Percentiles rank a stretch among this genome's conserved stretches.
These are phyloP conservation scores for Termitomyces sp. DNA, from an alignment of 768 basidiomycete genomes.

Conservation along the genomic window DNA sequence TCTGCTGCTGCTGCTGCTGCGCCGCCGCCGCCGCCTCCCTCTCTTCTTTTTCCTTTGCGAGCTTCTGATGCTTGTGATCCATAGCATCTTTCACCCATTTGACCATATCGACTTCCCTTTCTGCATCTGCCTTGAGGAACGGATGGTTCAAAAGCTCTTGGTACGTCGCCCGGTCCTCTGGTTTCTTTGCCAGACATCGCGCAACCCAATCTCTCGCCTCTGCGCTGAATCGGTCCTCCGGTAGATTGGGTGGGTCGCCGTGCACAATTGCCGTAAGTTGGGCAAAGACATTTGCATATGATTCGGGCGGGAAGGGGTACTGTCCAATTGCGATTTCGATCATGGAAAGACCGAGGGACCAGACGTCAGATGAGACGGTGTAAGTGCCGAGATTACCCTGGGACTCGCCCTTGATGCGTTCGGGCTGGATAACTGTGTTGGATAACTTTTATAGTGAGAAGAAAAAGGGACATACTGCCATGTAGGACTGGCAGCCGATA, in stretches of 20 bases:
- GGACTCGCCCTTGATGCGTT: conserved; percentile 94
- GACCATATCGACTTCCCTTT: conserved; percentile 70
- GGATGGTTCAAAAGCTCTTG: conserved; percentile 78
- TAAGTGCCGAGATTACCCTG: conserved; percentile 83
- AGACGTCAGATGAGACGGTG: conserved; percentile 95
- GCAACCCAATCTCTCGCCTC: conserved; percentile 80
- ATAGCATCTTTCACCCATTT: conserved; percentile 69
- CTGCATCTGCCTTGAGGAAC: conserved; percentile 60
- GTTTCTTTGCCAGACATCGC: conserved; percentile 75
- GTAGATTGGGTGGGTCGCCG: conserved; percentile 86
- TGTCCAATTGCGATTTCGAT: conserved; percentile 87
- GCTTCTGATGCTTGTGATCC: conserved; percentile 14
- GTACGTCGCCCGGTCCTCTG: conserved; percentile 77
- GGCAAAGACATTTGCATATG: conserved; percentile 95
- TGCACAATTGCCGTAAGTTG: conserved; percentile 95
- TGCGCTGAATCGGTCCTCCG: conserved; percentile 59
- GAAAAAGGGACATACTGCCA: conserved; percentile 67
- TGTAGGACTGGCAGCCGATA: conserved; percentile 97
- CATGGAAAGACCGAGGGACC: conserved; percentile 92
- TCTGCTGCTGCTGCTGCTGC: neutral
- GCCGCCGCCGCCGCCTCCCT: neutral
- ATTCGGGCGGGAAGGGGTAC: conserved; percentile 98
- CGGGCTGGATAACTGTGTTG: conserved; percentile 51
- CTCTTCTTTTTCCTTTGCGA: conserved; percentile 8
- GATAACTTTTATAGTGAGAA: neutral